Evolutionary conservation across 495 filamentous ascomycete genomes (phyloP).

Genomic region (Hypoxylon subgilvum): DNA sequence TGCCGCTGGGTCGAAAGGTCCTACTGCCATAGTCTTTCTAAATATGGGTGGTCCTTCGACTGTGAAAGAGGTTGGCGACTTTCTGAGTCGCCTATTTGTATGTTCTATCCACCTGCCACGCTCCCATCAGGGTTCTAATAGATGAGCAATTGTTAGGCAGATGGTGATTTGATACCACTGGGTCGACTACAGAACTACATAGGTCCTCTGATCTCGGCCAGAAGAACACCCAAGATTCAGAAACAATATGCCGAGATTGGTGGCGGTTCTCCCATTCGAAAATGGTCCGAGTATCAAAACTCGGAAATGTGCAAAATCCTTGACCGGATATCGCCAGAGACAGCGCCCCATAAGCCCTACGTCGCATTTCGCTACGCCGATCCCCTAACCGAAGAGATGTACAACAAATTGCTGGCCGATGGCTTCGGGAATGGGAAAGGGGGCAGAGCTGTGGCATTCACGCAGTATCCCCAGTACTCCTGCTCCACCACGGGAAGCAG

Average conservation of each 20-base stretch:
- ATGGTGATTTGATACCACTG: conserved; percentile 94
- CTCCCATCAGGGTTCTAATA: conserved; percentile 12
- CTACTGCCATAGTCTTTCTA: conserved; percentile 97
- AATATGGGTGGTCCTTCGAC: conserved; percentile 99
- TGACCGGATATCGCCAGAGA: conserved; percentile 86
- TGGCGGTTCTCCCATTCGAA: conserved; percentile 94
- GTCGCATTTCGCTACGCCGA: conserved; percentile 98
- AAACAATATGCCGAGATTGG: conserved; percentile 95
- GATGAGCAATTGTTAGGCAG: conserved; percentile 71
- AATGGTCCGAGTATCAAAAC: conserved; percentile 95
- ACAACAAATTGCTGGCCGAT: conserved; percentile 77
- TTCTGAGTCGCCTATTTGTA: conserved; percentile 94
- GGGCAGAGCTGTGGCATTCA: conserved; percentile 93
- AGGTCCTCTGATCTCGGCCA: conserved; percentile 80
- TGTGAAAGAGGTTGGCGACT: conserved; percentile 83
- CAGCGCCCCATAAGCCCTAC: conserved; percentile 96
- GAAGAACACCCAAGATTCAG: conserved; percentile 92
- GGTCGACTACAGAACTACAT: conserved; percentile 90
- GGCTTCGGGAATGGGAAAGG: conserved; percentile 87
- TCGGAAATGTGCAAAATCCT: conserved; percentile 94
- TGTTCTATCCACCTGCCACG: conserved; percentile 29
- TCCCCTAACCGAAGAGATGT: conserved; percentile 93
- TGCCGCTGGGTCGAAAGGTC: conserved; percentile 53
- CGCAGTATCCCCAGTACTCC: conserved; percentile 99
- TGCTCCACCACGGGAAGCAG: conserved; percentile 97